Percentiles rank a stretch among this genome's conserved stretches.
These are phyloP conservation scores for Colletotrichum sp. DNA, from an alignment of 2,329 filamentous ascomycete species.

Conservation along the genomic window DNA sequence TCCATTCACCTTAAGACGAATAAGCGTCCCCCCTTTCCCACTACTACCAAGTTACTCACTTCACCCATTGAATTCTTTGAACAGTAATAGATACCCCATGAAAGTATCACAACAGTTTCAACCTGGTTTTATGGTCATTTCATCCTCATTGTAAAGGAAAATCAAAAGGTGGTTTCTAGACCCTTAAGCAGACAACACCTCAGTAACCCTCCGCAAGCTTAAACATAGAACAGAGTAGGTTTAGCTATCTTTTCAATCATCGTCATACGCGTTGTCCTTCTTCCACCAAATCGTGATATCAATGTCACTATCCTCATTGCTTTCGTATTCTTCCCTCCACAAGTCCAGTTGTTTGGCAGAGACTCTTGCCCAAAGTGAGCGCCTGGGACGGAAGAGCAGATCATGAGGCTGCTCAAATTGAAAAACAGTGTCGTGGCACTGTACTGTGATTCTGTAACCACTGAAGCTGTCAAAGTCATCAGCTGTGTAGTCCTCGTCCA, in stretches of 20 bases:
- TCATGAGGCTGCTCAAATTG: not conserved
- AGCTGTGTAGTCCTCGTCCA: not conserved
- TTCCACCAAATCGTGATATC: not conserved
- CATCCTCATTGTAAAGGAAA: not conserved
- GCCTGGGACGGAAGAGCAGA: not conserved
- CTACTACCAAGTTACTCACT: not conserved
- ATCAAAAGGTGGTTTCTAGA: not conserved
- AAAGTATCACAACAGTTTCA: not conserved
- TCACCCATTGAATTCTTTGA: not conserved
- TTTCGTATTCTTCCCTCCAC: not conserved
- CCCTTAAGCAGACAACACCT: not conserved
- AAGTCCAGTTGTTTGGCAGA: not conserved
- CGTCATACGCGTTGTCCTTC: not conserved
- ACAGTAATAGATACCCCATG: not conserved
- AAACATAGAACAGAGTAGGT: not conserved
- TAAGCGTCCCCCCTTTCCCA: not conserved
- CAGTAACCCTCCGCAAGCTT: not conserved
- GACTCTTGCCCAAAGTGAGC: not conserved
- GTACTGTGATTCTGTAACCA: not conserved
- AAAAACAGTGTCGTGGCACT: not conserved
- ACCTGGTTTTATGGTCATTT: not conserved
- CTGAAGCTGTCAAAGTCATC: not conserved
- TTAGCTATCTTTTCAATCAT: not conserved
- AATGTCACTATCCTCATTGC: not conserved
- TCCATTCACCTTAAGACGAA: not conserved